Percentiles rank a stretch among this genome's conserved stretches.
Conservation (phyloP, 2,329 filamentous ascomycete genomes). For the Dactylellina haptotyla region DNA sequence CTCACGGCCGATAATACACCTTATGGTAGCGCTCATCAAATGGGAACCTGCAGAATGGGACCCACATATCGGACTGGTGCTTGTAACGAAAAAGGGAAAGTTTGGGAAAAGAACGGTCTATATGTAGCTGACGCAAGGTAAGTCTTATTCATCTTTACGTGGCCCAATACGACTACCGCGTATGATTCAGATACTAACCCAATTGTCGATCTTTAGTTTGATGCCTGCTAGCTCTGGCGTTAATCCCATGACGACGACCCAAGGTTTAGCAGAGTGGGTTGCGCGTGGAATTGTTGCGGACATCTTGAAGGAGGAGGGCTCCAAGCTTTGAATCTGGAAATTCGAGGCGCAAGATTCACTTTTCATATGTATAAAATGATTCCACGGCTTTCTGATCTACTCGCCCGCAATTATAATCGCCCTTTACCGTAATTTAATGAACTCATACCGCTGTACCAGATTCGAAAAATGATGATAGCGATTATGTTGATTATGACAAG, state of each 20-base stretch:
- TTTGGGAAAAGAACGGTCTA: slow-evolving; percentile 74
- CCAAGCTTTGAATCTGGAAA: slow-evolving; percentile 14
- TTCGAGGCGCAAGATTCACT: no score
- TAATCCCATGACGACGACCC: slow-evolving; percentile 82
- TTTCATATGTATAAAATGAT: no score
- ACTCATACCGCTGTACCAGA: no score
- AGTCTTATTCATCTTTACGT: background rate
- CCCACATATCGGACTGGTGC: slow-evolving; percentile 66
- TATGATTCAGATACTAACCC: slow-evolving; percentile 6
- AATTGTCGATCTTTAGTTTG: slow-evolving; percentile 65
- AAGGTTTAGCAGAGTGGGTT: slow-evolving; percentile 76
- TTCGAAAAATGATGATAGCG: no score
- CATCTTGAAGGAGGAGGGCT: slow-evolving; percentile 46
- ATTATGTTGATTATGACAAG: no score
- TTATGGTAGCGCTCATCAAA: slow-evolving; percentile 81
- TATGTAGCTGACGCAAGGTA: slow-evolving; percentile 74
- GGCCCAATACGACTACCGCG: no score
- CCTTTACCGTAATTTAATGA: no score
- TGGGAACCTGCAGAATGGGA: slow-evolving; percentile 81
- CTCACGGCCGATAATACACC: slow-evolving; percentile 64
- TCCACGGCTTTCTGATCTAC: no score
- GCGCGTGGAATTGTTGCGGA: slow-evolving; percentile 66
- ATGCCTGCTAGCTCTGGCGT: slow-evolving; percentile 80
- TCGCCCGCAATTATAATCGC: no score
- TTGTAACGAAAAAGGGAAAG: slow-evolving; percentile 69